Evolutionary conservation across 2,329 filamentous ascomycete genomes (phyloP).

Genomic region (Neofusicoccum cordaticola): DNA sequence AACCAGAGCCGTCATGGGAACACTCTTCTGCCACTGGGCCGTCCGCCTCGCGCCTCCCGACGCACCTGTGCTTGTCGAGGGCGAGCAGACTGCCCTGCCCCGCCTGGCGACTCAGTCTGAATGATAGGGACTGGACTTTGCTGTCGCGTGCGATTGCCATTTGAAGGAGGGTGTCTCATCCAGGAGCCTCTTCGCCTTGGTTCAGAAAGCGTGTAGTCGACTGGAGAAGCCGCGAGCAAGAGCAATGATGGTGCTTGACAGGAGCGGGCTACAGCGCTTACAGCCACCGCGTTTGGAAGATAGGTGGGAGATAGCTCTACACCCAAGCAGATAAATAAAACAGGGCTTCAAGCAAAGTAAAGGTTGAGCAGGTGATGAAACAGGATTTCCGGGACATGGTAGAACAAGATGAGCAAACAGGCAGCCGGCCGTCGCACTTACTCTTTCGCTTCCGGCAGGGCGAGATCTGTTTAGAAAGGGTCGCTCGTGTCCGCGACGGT

Average conservation of each 20-base stretch:
- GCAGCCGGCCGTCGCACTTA: conserved; percentile 52
- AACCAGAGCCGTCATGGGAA: too few relatives aligned
- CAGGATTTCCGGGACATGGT: conserved; percentile 45
- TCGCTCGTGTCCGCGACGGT: not conserved
- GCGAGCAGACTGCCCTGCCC: too few relatives aligned
- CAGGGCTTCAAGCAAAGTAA: conserved; percentile 70
- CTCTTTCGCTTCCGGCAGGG: conserved; percentile 52
- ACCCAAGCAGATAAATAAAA: too few relatives aligned
- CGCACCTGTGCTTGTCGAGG: too few relatives aligned
- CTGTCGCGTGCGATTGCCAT: too few relatives aligned
- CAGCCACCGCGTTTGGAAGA: conserved; percentile 56
- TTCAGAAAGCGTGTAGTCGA: conserved; percentile 54
- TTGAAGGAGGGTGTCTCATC: too few relatives aligned
- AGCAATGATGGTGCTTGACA: conserved; percentile 65
- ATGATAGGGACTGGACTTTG: too few relatives aligned
- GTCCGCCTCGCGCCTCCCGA: too few relatives aligned
- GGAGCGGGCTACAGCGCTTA: conserved; percentile 44
- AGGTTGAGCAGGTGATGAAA: conserved; percentile 56
- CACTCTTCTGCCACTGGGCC: too few relatives aligned
- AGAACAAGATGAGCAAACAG: conserved; percentile 50
- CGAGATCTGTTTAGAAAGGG: conserved; percentile 32
- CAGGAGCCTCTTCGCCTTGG: conserved; percentile 63
- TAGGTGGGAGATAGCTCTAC: conserved; percentile 55
- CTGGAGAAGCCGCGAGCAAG: too few relatives aligned
- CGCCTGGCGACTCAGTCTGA: too few relatives aligned